Percentiles rank a stretch among this genome's conserved stretches.
These are phyloP conservation scores for Rhododendron ferrugineum DNA, from an alignment of 148 eudicot species.

Conservation along the genomic window DNA sequence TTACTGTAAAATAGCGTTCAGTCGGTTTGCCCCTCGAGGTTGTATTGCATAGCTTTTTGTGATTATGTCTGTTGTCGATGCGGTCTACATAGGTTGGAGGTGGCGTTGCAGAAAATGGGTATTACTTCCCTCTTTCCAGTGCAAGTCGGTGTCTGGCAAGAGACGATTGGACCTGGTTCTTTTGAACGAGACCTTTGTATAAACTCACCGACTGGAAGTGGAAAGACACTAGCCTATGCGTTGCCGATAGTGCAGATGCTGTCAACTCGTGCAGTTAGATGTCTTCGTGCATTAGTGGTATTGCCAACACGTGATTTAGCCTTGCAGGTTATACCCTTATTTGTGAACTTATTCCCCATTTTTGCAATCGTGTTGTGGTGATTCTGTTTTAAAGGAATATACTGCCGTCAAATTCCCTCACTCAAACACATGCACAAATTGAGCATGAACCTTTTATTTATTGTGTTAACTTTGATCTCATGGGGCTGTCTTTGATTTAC, in stretches of 20 bases:
- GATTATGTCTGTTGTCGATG: not conserved
- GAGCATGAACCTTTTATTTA: not conserved
- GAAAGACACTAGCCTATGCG: slow-evolving; percentile 87
- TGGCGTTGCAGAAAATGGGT: slow-evolving; percentile 54
- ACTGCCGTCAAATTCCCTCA: not conserved
- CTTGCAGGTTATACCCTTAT: slow-evolving; percentile 52
- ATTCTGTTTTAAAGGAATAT: not conserved
- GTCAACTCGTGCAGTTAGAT: slow-evolving; percentile 57
- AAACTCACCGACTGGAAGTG: slow-evolving; percentile 95
- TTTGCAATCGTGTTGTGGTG: not conserved
- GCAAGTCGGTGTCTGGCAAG: slow-evolving; percentile 95
- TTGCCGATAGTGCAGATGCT: slow-evolving; percentile 79
- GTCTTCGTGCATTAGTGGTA: slow-evolving; percentile 86
- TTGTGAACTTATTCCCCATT: not conserved
- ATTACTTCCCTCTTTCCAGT: slow-evolving; percentile 79
- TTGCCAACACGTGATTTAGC: slow-evolving; percentile 94
- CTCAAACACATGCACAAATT: not conserved
- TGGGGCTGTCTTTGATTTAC: not conserved
- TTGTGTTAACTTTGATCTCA: not conserved
- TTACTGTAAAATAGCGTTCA: not conserved
- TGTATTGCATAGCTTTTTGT: not conserved
- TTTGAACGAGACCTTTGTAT: slow-evolving; percentile 86
- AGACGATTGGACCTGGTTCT: slow-evolving; percentile 91
- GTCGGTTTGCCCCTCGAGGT: not conserved
- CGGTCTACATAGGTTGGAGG: slow-evolving; percentile 42